Base-by-base conservation (phyloP, 208 protist genomes). In the Angomonas deanei region DNA sequence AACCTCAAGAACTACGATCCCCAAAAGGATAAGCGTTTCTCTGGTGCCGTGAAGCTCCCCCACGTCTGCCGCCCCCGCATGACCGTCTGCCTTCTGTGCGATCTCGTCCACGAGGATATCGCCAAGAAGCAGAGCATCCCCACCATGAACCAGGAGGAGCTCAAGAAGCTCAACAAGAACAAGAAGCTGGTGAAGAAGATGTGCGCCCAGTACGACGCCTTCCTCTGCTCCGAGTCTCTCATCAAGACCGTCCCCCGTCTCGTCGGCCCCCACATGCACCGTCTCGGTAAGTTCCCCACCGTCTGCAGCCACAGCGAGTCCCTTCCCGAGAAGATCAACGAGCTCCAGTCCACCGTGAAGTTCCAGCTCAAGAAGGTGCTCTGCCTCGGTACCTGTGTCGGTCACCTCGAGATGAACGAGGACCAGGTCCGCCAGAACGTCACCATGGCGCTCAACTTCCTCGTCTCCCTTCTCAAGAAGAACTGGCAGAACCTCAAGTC, bases 401-500 rank as follows among this genome's bases (percentile, higher is more conserved):
- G 97, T 68, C 85, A 99, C 86, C 78, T 98, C 38, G 90, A 96
- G 53, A 97, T 99, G 92, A 88, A 49, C 49, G 81, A 92, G 72
- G 93, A 98, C 50, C 88, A 99, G 77, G 39, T 99, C 54, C 79
- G 87, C 56, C 76, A 85, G 76, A 99, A 99, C 94, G 79, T 99
- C 60, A 86, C 86, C 57, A 86, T 98, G 72, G 79, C 98, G 49
- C 77, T 99, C 71, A 99, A 99, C 95, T 99, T 99, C 88, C 87
- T 99, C 31, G 96, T 99, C 49, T 99, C 98, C 26, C 93, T 99
- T 32, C 93, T 99, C 52, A 99, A 99, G 97, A 99, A 99, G 97
- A 97, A 98, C 75, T 99, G 98, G 99, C 98, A 99, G 91, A 99
- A 99, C 89, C 86, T 99, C 60, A 98, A 98, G 80, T 95, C 88